Evolutionary conservation across 2,329 filamentous ascomycete species (phyloP).

Genomic region (Sporothrix brasiliensis): DNA sequence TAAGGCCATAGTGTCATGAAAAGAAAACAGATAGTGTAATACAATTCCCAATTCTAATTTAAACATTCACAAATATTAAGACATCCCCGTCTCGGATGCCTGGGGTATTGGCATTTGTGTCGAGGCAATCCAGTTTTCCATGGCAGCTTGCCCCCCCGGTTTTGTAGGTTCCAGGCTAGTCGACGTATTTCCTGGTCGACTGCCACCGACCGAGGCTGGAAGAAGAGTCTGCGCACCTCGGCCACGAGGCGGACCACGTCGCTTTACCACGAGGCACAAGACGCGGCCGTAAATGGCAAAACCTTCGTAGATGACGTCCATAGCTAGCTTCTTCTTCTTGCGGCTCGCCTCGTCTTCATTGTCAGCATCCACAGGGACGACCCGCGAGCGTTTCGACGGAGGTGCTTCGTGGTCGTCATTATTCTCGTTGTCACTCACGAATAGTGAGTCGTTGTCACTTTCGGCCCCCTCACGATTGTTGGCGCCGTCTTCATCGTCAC

Average conservation of each 20-base stretch:
- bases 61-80: neutral
- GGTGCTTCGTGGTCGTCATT: conserved; percentile 43
- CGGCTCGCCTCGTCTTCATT: conserved; percentile 51
- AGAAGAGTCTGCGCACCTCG: conserved; percentile 34
- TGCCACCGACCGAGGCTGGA: conserved; percentile 33
- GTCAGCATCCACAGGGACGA: conserved; percentile 42
- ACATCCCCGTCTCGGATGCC: neutral
- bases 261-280: conserved; percentile 84
- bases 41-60: neutral
- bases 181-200: conserved; percentile 32
- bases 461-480: conserved; percentile 34
- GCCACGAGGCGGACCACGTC: conserved; percentile 54
- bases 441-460: conserved; percentile 35
- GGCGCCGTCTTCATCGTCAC: conserved; percentile 23
- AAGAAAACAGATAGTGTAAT: neutral
- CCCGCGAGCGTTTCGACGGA: conserved; percentile 47
- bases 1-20: neutral
- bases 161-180: conserved; percentile 38
- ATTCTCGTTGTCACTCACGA: conserved; percentile 32
- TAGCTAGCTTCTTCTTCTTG: conserved; percentile 87
- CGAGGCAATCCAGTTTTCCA: conserved; percentile 83
- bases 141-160: conserved; percentile 65
- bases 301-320: conserved; percentile 89
- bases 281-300: conserved; percentile 95
- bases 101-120: conserved; percentile 62